Evolutionary conservation across 2,329 filamentous ascomycete genomes (phyloP).

Genomic region (Acrocalymma vagum): DNA sequence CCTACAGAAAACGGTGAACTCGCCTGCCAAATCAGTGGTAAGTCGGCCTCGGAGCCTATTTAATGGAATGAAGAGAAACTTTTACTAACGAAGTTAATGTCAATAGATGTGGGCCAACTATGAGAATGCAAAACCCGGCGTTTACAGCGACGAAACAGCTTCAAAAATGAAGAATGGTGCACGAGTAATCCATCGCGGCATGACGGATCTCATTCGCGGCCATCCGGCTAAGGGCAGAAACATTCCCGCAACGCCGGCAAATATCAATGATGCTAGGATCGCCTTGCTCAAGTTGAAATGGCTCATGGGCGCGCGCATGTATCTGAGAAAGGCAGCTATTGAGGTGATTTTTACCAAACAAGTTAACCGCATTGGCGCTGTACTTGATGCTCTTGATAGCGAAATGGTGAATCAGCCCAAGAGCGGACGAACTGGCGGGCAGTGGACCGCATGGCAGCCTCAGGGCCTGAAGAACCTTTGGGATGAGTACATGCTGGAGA

Average conservation of each 20-base stretch:
- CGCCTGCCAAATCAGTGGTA: too few relatives aligned
- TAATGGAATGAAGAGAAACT: too few relatives aligned
- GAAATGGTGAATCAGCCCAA: conserved; percentile 3
- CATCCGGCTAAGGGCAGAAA: too few relatives aligned
- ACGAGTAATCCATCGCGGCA: too few relatives aligned
- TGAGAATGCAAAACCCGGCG: too few relatives aligned
- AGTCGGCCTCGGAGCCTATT: too few relatives aligned
- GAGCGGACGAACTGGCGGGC: neutral
- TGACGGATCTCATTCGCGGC: too few relatives aligned
- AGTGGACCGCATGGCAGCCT: conserved; percentile 4
- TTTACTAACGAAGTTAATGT: too few relatives aligned
- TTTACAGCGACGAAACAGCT: too few relatives aligned
- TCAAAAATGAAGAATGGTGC: too few relatives aligned
- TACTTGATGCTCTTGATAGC: conserved; percentile 3
- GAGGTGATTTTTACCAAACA: conserved; percentile 6
- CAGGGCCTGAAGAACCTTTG: conserved; percentile 4
- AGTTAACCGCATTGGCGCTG: conserved; percentile 3
- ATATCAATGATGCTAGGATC: conserved; percentile 2
- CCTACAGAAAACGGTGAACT: too few relatives aligned
- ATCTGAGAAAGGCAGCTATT: conserved; percentile 3
- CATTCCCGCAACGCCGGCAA: neutral
- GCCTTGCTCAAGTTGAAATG: conserved; percentile 10
- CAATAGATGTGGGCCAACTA: too few relatives aligned
- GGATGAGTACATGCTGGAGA: conserved; percentile 10
- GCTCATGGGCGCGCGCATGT: conserved; percentile 9